Evolutionary conservation across 1,284 basidiomycete species (phyloP), one percentile per base, ranked within the genome.

Genomic region (Trametes polyzona): DNA sequence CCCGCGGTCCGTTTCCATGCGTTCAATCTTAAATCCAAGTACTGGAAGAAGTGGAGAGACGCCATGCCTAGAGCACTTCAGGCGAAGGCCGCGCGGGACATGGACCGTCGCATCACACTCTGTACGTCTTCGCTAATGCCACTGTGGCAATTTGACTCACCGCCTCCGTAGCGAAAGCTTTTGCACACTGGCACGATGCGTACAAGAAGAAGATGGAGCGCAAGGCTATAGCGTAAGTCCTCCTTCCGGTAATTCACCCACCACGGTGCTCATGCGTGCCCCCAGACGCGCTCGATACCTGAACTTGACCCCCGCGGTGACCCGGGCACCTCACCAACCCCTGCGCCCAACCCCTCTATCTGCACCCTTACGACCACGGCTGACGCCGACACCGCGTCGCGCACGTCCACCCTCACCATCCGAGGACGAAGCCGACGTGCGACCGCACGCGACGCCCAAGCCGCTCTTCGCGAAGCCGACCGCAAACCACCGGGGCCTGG

Each of bases 221-320:
- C 37, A 92, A 91, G 71, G 89, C 91, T 54, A 86, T 92, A 51
- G 88, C 88, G 90, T 93, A 71, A 77, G 90, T 83, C 5, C 9
- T 23, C 50, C 53, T 37, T 53, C 50, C 27, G 24, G 19, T 21
- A 26, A 10, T 4, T 37, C 55, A 7, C 19, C 35, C 12, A 33
- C 30, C 33, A 39, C 36, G 36, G 23, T 24, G 21, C 43, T 59
- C 23, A 60, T 32, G 37, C 32, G 21, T 55, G 56, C 64, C 59
- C 55, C 64, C 21, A 85, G 83, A 53, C 84, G 84, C 41, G 83
- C 83, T 37, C 76, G 89, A 62, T 89, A 90, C 72, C 79, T 92
- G 55, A 84, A 87, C 54, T 76, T 92, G 24, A 87, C 90, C 3
- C 77, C 82, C 23, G 70, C 73, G 12, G 68, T 69, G 23, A 64